Evolutionary conservation across 116 monocot genomes (phyloP), one percentile per base, ranked within the genome.

Genomic region (Iris pallida): DNA sequence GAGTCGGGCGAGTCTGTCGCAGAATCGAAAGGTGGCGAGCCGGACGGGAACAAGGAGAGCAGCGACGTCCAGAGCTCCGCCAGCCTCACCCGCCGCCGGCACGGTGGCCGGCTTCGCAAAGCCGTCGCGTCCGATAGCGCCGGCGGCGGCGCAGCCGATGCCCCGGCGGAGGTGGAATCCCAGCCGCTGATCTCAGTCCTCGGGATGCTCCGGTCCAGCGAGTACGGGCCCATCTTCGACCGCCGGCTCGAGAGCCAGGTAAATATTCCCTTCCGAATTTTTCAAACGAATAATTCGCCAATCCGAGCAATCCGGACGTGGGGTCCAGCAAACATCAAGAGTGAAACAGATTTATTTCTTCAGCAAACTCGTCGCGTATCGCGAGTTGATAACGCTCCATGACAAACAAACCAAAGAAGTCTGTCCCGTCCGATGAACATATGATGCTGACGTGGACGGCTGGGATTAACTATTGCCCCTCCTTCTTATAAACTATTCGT

Each of bases 51-150:
- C n/a, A n/a, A n/a, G n/a, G n/a, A n/a, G n/a, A n/a, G n/a, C n/a
- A n/a, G n/a, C n/a, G 93, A 86, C 73, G 93, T 86, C 10, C 86
- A 89, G 80, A 93, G 93, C 74, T 93, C 93, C 10, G 86, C 78
- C 3, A 88, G 83, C 57, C 75, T 82, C 2, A 81, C 89, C 7
- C 73, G 69, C 6, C 74, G 75, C 14, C 63, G 70, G 69, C 58
- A 73, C 1, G 5, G 57, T 4, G 53, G 73, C 3, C 62, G 75
- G 71, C 69, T 75, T 2, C 45, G 86, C 64, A 55, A 78, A 41
- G 60, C 55, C 60, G 76, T 68, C 16, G 82, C 60, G 7, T n/a
- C n/a, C n/a, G n/a, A n/a, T n/a, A n/a, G n/a, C n/a, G n/a, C n/a
- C n/a, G n/a, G n/a, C n/a, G n/a, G n/a, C n/a, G n/a, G n/a, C n/a